Conservation (phyloP, 352 stramenopile species). For the Pythium pectinolyticum region DNA sequence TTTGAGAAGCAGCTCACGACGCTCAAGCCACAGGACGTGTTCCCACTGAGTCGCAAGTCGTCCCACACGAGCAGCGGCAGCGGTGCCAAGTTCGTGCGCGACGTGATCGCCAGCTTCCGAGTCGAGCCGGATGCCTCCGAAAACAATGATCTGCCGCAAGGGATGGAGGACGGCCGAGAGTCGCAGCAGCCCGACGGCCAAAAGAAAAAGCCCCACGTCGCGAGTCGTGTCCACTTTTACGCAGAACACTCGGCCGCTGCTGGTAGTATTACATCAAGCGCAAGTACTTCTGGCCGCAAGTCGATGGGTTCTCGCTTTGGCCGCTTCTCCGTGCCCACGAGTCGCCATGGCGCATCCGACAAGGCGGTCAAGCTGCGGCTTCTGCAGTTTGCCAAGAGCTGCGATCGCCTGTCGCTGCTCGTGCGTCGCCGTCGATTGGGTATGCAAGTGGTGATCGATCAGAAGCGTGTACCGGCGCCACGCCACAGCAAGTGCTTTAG, state of each 20-base stretch:
- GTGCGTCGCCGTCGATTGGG: conserved; percentile 60
- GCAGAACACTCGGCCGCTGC: not conserved
- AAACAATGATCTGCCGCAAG: not conserved
- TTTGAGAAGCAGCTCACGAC: conserved; percentile 27
- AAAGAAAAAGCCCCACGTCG: not conserved
- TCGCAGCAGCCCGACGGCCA: no score
- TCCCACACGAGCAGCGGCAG: no score
- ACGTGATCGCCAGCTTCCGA: conserved; percentile 9
- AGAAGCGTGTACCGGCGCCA: conserved; percentile 34
- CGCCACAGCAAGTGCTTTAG: conserved; percentile 48
- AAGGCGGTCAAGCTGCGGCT: conserved; percentile 10
- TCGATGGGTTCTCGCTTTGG: no score
- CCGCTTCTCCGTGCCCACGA: no score
- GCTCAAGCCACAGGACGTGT: conserved; percentile 2
- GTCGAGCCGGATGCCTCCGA: not conserved
- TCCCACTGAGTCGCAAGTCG: not conserved
- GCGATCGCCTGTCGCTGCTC: conserved; percentile 35
- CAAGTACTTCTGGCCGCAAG: not conserved
- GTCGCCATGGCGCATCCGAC: not conserved
- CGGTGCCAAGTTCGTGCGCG: not conserved
- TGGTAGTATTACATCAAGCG: not conserved
- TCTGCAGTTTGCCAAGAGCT: conserved; percentile 11
- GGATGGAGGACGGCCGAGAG: no score
- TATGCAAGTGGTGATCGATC: conserved; percentile 47
- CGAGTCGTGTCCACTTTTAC: conserved; percentile 24